Percentiles rank a stretch among this genome's conserved stretches.
phyloP scores from a whole-genome alignment of 495 filamentous ascomycete genomes.

The Penicillium daleae region DNA sequence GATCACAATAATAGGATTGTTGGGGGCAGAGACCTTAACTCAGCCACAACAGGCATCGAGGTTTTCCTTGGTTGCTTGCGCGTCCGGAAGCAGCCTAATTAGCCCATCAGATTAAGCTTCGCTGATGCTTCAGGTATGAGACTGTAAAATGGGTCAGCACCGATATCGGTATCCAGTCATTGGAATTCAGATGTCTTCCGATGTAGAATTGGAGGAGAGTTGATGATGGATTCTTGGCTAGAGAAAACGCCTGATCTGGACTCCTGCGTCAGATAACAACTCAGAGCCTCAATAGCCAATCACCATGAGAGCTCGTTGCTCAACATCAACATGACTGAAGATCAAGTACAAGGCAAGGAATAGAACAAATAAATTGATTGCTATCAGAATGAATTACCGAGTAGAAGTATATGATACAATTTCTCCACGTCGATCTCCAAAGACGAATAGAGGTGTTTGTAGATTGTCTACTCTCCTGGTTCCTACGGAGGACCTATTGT shows the following conservation, averaged over 20 bases:
- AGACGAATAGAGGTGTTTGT: background rate
- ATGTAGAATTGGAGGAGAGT: background rate
- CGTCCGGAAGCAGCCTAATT: background rate
- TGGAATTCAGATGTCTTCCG: background rate
- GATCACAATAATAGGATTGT: background rate
- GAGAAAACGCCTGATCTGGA: background rate
- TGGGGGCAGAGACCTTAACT: background rate
- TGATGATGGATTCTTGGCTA: background rate
- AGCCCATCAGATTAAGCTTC: background rate
- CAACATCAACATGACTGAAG: background rate
- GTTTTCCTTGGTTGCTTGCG: background rate
- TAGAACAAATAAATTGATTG: no score
- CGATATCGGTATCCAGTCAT: background rate
- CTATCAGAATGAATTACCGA: no score
- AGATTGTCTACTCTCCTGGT: background rate
- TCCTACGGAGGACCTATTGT: background rate
- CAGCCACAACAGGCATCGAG: constrained; percentile 1
- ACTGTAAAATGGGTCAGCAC: background rate
- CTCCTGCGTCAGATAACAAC: background rate
- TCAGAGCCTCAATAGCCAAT: background rate
- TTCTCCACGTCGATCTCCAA: background rate
- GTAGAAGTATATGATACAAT: no score
- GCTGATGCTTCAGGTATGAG: background rate
- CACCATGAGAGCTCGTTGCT: background rate
- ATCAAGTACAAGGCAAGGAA: background rate